A percentile compares a stretch with the other conserved stretches of the same genome.
Conservation (phyloP, 768 basidiomycete genomes). For the Leccinum imitatum region DNA sequence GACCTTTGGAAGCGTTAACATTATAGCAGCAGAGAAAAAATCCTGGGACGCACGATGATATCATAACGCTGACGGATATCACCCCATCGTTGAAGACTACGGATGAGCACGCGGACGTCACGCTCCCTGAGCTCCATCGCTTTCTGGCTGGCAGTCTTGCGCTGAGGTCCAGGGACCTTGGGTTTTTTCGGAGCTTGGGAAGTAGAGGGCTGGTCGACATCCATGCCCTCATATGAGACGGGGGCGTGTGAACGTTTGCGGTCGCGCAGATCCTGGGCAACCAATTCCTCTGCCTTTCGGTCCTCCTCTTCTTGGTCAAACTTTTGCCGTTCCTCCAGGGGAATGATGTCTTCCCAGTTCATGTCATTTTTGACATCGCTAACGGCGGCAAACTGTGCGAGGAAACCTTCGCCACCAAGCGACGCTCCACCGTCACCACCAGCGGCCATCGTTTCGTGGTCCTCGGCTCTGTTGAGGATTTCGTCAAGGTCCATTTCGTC, state of each 20-base stretch:
- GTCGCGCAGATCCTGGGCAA: conserved; percentile 64
- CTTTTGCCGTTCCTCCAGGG: conserved; percentile 83
- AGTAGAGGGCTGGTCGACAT: conserved; percentile 70
- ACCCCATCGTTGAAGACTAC: conserved; percentile 96
- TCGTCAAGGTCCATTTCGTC: conserved; percentile 99
- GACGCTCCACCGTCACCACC: conserved; percentile 86
- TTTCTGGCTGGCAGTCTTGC: conserved; percentile 92
- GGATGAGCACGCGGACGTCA: conserved; percentile 91
- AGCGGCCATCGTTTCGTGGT: conserved; percentile 89
- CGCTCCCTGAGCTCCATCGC: conserved; percentile 97
- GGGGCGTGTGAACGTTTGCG: conserved; percentile 84
- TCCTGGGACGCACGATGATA: conserved; percentile 67
- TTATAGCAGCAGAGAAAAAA: background rate
- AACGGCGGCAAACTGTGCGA: conserved; percentile 91
- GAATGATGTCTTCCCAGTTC: conserved; percentile 99
- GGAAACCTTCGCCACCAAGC: conserved; percentile 96
- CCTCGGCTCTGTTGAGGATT: conserved; percentile 94
- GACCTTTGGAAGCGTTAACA: conserved; percentile 51
- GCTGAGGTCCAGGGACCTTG: conserved; percentile 64
- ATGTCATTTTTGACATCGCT: conserved; percentile 99
- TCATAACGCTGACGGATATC: conserved; percentile 95
- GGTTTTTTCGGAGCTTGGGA: conserved; percentile 71
- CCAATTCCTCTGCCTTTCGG: conserved; percentile 68
- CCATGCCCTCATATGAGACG: conserved; percentile 93
- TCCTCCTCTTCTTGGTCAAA: conserved; percentile 81